A percentile compares a stretch with the other conserved stretches of the same genome.
Conservation (phyloP, 2,329 filamentous ascomycete species). For the Gaeumannomyces tritici region DNA sequence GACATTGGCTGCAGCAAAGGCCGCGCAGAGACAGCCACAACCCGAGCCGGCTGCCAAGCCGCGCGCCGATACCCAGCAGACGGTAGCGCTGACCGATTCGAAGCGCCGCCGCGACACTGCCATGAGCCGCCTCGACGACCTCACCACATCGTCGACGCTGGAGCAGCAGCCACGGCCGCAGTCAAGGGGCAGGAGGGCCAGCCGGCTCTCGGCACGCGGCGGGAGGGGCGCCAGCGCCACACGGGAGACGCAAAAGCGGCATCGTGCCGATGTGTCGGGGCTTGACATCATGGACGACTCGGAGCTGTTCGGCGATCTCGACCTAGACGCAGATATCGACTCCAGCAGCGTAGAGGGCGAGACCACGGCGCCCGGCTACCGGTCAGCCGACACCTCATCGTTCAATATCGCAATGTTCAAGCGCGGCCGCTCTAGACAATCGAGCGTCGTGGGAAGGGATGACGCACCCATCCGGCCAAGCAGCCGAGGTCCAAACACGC, state of each 20-base stretch:
- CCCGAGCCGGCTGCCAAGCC: neutral
- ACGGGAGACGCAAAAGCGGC: slow-evolving; percentile 1
- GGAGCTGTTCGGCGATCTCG: slow-evolving; percentile 33
- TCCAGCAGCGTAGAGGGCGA: slow-evolving; percentile 23
- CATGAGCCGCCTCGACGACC: slow-evolving; percentile 24
- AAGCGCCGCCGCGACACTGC: slow-evolving; percentile 24
- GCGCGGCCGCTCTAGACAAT: slow-evolving; percentile 32
- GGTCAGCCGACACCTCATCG: slow-evolving; percentile 33
- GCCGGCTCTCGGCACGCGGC: slow-evolving; percentile 24
- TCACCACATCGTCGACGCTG: slow-evolving; percentile 16
- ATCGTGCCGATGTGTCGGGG: slow-evolving; percentile 31
- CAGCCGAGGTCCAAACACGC: slow-evolving; percentile 37
- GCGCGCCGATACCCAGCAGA: slow-evolving; percentile 9
- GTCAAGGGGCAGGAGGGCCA: slow-evolving; percentile 7
- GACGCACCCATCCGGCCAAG: slow-evolving; percentile 43
- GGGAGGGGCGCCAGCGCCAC: slow-evolving; percentile 24
- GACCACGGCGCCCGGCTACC: slow-evolving; percentile 15
- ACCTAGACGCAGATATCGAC: slow-evolving; percentile 30
- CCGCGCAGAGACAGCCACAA: neutral
- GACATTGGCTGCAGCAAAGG: slow-evolving; percentile 5
- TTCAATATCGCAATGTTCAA: slow-evolving; percentile 37
- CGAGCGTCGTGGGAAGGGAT: slow-evolving; percentile 40
- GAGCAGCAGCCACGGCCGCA: slow-evolving; percentile 5
- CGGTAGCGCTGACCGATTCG: slow-evolving; percentile 13
- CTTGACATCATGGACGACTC: slow-evolving; percentile 36